Conservation (phyloP, 1,284 basidiomycete genomes). For the Sanghuangporus weigelae region DNA sequence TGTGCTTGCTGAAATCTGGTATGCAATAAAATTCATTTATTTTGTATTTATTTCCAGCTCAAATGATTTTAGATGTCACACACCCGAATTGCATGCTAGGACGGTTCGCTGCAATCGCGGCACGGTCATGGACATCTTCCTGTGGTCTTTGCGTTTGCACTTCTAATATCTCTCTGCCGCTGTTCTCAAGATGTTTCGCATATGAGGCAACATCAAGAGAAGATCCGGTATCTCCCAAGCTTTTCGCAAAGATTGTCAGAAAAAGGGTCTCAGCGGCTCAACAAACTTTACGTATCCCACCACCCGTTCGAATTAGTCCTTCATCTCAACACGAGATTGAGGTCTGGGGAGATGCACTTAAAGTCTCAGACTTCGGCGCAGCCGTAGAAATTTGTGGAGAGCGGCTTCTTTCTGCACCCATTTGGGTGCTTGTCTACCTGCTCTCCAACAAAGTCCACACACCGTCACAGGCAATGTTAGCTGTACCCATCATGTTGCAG, state of each 20-base stretch:
- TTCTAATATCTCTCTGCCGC: neutral
- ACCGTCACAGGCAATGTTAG: constrained; percentile 34
- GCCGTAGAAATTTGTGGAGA: constrained; percentile 27
- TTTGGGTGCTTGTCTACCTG: constrained; percentile 51
- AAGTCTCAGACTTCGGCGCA: constrained; percentile 29
- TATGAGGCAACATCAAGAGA: neutral
- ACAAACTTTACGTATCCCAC: neutral
- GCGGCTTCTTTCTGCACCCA: constrained; percentile 10
- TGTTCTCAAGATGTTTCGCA: neutral
- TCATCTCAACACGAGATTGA: constrained; percentile 3
- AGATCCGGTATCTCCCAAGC: constrained; percentile 21
- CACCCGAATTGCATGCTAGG: constrained; percentile 9
- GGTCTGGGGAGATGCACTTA: constrained; percentile 33
- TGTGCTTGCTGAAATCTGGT: neutral
- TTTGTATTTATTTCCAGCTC: neutral
- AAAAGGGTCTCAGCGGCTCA: neutral
- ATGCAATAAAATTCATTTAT: too few species aligned
- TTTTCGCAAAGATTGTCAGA: neutral
- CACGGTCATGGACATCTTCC: neutral
- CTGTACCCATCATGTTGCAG: constrained; percentile 33
- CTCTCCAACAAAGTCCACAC: constrained; percentile 43
- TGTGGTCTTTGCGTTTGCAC: neutral
- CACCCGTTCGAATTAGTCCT: neutral
- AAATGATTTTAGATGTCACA: constrained; percentile 2
- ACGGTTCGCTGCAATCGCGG: constrained; percentile 1